phyloP scores from a whole-genome alignment of 306 rosid species.

The Crotalaria pallida region DNA sequence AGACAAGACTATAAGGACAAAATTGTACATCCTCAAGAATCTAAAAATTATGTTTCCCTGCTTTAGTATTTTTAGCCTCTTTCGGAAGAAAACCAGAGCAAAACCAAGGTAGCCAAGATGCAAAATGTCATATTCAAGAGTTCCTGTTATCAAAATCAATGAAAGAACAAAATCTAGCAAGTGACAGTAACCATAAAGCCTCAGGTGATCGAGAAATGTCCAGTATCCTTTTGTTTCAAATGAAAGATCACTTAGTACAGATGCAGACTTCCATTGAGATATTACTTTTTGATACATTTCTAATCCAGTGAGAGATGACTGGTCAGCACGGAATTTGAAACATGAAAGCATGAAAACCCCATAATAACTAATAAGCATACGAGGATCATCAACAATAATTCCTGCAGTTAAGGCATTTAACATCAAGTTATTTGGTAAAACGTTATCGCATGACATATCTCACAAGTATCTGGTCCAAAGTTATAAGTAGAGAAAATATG shows the following conservation, averaged over 20 bases:
- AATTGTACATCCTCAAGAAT: conserved; percentile 78
- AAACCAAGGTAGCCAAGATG: conserved; percentile 95
- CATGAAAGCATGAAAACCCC: conserved; percentile 87
- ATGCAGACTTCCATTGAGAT: conserved; percentile 67
- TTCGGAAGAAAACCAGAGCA: conserved; percentile 82
- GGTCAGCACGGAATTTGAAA: conserved; percentile 85
- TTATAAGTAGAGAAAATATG: too few species aligned
- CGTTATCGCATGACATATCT: background rate
- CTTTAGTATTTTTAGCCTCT: conserved; percentile 74
- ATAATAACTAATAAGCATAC: conserved; percentile 74
- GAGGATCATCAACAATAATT: conserved; percentile 68
- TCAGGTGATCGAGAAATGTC: conserved; percentile 81
- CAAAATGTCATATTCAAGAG: conserved; percentile 86
- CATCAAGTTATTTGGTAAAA: conserved; percentile 8
- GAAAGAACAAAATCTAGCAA: conserved; percentile 84
- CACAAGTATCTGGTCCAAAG: conserved; percentile 1
- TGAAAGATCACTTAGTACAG: conserved; percentile 80
- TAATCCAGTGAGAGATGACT: conserved; percentile 49
- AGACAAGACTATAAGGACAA: conserved; percentile 70
- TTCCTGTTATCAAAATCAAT: conserved; percentile 80
- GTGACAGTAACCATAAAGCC: conserved; percentile 89
- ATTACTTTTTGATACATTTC: conserved; percentile 50
- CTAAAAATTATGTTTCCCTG: conserved; percentile 73
- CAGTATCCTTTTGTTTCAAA: conserved; percentile 95
- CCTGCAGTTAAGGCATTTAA: conserved; percentile 44